Base-by-base conservation (phyloP, 169 alveolate species). In the Eimeria acervulina region DNA sequence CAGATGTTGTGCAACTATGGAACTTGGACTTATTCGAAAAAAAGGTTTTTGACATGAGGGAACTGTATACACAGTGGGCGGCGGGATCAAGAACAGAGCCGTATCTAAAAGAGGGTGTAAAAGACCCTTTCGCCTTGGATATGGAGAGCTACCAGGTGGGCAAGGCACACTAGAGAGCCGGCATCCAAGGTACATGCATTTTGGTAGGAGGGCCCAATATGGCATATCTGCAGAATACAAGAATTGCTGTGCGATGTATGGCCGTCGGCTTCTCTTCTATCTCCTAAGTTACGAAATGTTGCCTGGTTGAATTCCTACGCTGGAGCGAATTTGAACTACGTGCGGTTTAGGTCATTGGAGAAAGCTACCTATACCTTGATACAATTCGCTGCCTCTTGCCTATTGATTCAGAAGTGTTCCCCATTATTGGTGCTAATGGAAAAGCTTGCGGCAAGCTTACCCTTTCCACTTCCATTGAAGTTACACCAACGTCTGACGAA, bases 101-200 rank as follows among this genome's bases (percentile, higher is more conserved):
- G 21, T 63, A 55, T n/a, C 42, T 42, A 15, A 90, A 63, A 23
- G 95, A 72, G 28, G 96, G 95, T 6, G 68, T 31, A 52, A 26
- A 28, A 10, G 95, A 95, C 78, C 96, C 96, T 17, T 87, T 95
- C 38, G 96, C 95, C 0, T 42, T 72, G 52, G 96, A 95, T 51
- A 85, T 85, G 51, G 96, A 95, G 59, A 80, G 94, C 80, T 93
- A 93, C 96, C 96, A 83, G 87, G 96, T 84, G 81, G 44, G 80
- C 26, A 4, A 40, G 33, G 76, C 91, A 28, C 31, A 47, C 4
- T 52, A 6, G 74, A 51, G 52, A 36, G 70, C 23, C 85, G 5
- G 47, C 83, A 15, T 33, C 17, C 17, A 70, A 70, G 23, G 51
- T 28, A 7, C 52, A 72, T 72, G n/a, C 52, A 72, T 36, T 33